phyloP scores from a whole-genome alignment of 495 filamentous ascomycete genomes.

The Elasticomyces elasticus region DNA sequence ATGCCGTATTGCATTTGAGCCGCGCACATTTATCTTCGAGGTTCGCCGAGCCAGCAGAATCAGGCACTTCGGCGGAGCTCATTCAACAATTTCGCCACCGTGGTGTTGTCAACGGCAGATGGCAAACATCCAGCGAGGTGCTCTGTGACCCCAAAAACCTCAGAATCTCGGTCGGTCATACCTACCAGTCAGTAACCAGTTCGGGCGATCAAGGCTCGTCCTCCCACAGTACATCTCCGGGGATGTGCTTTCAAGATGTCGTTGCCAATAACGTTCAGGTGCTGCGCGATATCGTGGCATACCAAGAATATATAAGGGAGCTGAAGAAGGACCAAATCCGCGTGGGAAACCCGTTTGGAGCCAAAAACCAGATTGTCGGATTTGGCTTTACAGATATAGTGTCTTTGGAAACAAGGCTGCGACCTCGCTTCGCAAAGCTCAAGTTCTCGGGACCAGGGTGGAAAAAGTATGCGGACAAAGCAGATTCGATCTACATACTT shows the following conservation, averaged over 20 bases:
- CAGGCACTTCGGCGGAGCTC: neutral
- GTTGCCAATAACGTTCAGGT: neutral
- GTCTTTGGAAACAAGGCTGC: neutral
- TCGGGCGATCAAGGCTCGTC: neutral
- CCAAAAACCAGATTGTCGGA: neutral
- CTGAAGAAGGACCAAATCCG: too few relatives aligned
- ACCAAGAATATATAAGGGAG: too few relatives aligned
- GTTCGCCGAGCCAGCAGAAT: neutral
- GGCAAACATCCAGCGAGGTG: neutral
- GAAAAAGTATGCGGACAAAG: neutral
- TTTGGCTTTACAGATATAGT: neutral
- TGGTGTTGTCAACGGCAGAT: neutral
- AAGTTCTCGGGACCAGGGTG: neutral
- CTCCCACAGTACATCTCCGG: too few relatives aligned
- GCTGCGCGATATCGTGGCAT: neutral
- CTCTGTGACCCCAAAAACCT: neutral
- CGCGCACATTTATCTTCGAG: neutral
- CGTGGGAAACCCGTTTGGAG: too few relatives aligned
- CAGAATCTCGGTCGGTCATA: neutral
- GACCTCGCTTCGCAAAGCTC: neutral
- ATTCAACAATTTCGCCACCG: neutral
- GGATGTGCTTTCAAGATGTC: neutral
- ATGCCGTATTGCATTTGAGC: neutral
- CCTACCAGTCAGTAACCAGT: neutral
- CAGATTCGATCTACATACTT: neutral